These are phyloP conservation scores for Hydrangea macrophylla DNA, from an alignment of 148 eudicot species.

Conservation along the genomic window DNA sequence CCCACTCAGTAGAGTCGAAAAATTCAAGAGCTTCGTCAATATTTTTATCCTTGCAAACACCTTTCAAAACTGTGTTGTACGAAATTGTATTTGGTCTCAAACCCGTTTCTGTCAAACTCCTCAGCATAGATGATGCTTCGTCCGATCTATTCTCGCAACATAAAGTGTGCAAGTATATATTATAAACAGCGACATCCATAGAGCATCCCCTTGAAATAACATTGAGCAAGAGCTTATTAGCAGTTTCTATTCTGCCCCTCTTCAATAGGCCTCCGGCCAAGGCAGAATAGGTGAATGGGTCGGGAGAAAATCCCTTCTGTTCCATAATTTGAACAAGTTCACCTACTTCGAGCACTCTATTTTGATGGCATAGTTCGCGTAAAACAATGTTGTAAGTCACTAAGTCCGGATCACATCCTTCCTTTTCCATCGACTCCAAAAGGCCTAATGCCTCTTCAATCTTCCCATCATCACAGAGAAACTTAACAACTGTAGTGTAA, in stretches of 20 bases:
- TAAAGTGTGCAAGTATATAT: slow-evolving; percentile 43
- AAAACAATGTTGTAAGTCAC: slow-evolving; percentile 51
- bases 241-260: slow-evolving; percentile 38
- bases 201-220: slow-evolving; percentile 26
- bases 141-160: slow-evolving; percentile 30
- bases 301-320: slow-evolving; percentile 41
- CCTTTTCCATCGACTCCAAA: slow-evolving; percentile 48
- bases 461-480: slow-evolving; percentile 51
- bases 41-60: slow-evolving; percentile 30
- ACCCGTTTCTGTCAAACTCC: slow-evolving; percentile 28
- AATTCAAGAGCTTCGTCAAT: slow-evolving; percentile 38
- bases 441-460: slow-evolving; percentile 42
- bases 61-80: slow-evolving; percentile 47
- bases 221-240: slow-evolving; percentile 27
- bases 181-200: slow-evolving; percentile 45
- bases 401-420: slow-evolving; percentile 46
- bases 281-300: slow-evolving; percentile 49
- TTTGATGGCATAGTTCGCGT: slow-evolving; percentile 40
- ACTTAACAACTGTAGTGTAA: slow-evolving; percentile 43
- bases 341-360: slow-evolving; percentile 25
- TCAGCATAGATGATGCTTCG: slow-evolving; percentile 35
- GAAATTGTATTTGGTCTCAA: slow-evolving; percentile 40
- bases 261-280: slow-evolving; percentile 62
- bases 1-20: slow-evolving; percentile 32
- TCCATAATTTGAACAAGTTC: slow-evolving; percentile 28